A percentile compares a stretch with the other conserved stretches of the same genome.
phyloP scores from a whole-genome alignment of 2,329 filamentous ascomycete genomes.

The Fusarium sp. region DNA sequence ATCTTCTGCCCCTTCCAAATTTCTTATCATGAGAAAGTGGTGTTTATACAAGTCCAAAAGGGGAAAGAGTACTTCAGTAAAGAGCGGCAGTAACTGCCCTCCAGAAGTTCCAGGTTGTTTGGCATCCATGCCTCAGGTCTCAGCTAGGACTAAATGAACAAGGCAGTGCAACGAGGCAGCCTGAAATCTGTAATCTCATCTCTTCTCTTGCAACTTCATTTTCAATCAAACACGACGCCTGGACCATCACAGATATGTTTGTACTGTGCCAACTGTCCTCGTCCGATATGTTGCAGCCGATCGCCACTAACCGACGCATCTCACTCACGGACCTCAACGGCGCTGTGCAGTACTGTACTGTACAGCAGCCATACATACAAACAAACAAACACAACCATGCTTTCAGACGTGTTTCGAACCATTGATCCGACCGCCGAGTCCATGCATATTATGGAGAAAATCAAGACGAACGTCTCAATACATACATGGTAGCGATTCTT shows the following conservation, averaged over 20 bases:
- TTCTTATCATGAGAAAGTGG: background rate
- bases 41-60: constrained; percentile 38
- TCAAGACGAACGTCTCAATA: background rate
- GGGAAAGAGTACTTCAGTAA: constrained; percentile 43
- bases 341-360: background rate
- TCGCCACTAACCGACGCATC: constrained; percentile 28
- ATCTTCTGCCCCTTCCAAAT: background rate
- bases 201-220: background rate
- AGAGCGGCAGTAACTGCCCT: constrained; percentile 28
- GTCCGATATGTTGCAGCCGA: constrained; percentile 7
- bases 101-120: background rate
- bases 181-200: constrained; percentile 1
- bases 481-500: background rate
- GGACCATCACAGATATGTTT: background rate
- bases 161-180: constrained; percentile 18
- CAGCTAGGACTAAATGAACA: constrained; percentile 34
- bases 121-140: constrained; percentile 42
- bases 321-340: constrained; percentile 5
- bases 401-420: background rate
- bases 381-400: background rate
- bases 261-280: background rate
- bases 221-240: background rate
- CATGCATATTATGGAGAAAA: constrained; percentile 1
- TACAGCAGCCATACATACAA: background rate
- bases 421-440: background rate